phyloP scores from a whole-genome alignment of 495 filamentous ascomycete species.

The Hypoxylon perforatum region DNA sequence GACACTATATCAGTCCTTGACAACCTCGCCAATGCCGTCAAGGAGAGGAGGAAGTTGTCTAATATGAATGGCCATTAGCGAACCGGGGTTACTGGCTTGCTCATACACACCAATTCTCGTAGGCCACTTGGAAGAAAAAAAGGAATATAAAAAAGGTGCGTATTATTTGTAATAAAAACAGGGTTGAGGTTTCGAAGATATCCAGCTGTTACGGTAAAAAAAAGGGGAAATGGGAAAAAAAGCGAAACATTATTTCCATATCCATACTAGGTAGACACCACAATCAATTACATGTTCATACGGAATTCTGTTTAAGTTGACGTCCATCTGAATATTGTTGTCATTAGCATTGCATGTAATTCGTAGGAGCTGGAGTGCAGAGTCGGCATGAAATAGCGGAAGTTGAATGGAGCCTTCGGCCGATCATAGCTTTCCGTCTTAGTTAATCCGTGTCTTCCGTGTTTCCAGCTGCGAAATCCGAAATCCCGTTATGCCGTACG shows the following conservation, averaged over 20 bases:
- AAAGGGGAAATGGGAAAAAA: slow-evolving; percentile 7
- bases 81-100: neutral
- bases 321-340: too few species aligned
- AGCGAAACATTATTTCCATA: neutral
- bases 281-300: too few species aligned
- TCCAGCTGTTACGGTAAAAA: slow-evolving; percentile 17
- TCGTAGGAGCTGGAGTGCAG: too few species aligned
- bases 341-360: too few species aligned
- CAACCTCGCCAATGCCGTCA: slow-evolving; percentile 82
- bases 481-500: neutral
- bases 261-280: too few species aligned
- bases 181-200: slow-evolving; percentile 17
- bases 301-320: too few species aligned
- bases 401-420: neutral
- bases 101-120: too few species aligned
- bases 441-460: slow-evolving; percentile 1
- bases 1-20: slow-evolving; percentile 88
- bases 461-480: neutral
- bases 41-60: slow-evolving; percentile 66
- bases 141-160: neutral
- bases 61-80: slow-evolving; percentile 33
- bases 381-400: too few species aligned
- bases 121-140: neutral
- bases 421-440: neutral
- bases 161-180: slow-evolving; percentile 21